Percentiles rank a stretch among this genome's conserved stretches.
Evolutionary conservation across 192 early-diverging fungal genomes (phyloP).

Genomic region (Linnemannia zychae): DNA sequence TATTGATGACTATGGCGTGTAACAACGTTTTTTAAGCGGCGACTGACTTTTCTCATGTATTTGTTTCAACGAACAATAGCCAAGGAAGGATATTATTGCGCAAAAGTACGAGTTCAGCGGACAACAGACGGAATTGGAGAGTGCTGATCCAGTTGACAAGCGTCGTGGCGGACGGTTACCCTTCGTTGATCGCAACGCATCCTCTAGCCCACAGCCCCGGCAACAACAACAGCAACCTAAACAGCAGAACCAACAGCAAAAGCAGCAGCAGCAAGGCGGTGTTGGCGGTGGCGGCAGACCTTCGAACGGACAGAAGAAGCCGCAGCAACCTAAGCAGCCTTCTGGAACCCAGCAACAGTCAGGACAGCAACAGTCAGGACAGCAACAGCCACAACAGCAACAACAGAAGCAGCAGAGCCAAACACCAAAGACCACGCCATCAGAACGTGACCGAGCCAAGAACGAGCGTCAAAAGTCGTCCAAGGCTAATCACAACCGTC

Average conservation of each 20-base stretch:
- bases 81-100: constrained; percentile 29
- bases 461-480: constrained; percentile 77
- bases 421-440: constrained; percentile 27
- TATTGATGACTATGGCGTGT: background rate
- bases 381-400: background rate
- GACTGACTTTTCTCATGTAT: background rate
- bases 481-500: constrained; percentile 81
- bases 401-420: constrained; percentile 22
- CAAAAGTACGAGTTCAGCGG: constrained; percentile 55
- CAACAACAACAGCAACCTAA: constrained; percentile 27
- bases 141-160: constrained; percentile 20
- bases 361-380: background rate
- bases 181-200: constrained; percentile 35
- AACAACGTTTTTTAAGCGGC: background rate
- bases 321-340: background rate
- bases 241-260: constrained; percentile 12
- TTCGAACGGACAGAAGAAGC: background rate
- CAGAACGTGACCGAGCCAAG: constrained; percentile 50
- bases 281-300: constrained; percentile 3
- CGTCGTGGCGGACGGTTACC: constrained; percentile 49
- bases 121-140: constrained; percentile 29
- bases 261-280: constrained; percentile 19
- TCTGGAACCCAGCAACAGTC: background rate
- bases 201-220: background rate
- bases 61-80: constrained; percentile 9